A percentile compares a stretch with the other conserved stretches of the same genome.
phyloP scores from a whole-genome alignment of 345 rosid genomes.

The Odontarrhena argentea region DNA sequence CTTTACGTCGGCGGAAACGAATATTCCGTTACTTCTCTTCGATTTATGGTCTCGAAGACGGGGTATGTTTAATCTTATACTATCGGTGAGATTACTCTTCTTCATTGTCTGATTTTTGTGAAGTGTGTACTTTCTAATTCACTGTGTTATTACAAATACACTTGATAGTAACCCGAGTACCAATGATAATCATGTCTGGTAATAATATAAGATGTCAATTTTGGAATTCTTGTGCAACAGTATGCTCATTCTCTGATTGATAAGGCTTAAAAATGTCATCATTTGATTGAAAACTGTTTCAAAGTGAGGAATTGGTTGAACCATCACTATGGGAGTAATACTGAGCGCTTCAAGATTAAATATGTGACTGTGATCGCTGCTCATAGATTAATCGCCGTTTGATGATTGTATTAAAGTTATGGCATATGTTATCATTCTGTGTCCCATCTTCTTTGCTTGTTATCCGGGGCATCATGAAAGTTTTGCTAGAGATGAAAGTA shows the following conservation, averaged over 20 bases:
- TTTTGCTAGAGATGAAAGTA: no score
- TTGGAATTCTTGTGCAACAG: not conserved
- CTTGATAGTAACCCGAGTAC: not conserved
- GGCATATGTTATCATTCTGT: not conserved
- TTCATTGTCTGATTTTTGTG: not conserved
- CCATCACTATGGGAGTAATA: not conserved
- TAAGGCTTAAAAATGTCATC: not conserved
- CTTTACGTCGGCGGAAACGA: no score
- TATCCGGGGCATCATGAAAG: not conserved
- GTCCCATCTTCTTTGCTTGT: not conserved
- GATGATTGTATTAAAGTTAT: no score
- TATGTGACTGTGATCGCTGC: not conserved
- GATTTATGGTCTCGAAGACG: constrained; percentile 47
- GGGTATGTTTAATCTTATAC: constrained; percentile 72
- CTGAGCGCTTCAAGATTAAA: not conserved
- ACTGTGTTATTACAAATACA: not conserved
- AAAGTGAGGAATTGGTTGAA: not conserved
- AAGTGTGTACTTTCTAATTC: not conserved
- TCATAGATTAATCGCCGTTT: not conserved
- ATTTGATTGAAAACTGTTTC: not conserved
- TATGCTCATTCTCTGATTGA: not conserved
- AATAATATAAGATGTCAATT: not conserved
- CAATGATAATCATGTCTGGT: no score
- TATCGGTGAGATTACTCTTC: constrained; percentile 45
- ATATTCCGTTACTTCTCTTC: no score